phyloP scores from a whole-genome alignment of 2,329 filamentous ascomycete genomes.

The Xylariaceae sp. region DNA sequence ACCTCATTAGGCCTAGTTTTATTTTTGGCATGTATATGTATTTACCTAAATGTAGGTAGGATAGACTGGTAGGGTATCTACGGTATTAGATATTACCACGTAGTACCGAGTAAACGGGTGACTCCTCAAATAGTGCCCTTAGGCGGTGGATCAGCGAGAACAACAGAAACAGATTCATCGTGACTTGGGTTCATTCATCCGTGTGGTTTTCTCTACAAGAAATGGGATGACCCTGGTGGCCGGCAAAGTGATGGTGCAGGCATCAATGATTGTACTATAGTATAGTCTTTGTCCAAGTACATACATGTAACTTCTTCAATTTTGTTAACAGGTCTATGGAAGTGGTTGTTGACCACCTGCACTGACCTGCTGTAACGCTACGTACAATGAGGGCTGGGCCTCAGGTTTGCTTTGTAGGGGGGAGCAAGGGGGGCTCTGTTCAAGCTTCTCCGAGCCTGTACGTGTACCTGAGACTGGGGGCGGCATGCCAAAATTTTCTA shows the following conservation, averaged over 20 bases:
- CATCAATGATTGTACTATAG: too few relatives aligned
- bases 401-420: not conserved
- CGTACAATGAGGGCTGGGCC: not conserved
- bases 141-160: constrained; percentile 22
- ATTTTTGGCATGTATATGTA: not conserved
- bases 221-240: constrained; percentile 25
- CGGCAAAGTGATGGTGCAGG: constrained; percentile 14
- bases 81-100: constrained; percentile 6
- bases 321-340: not conserved
- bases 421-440: not conserved
- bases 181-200: constrained; percentile 26
- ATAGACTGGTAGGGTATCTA: not conserved
- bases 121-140: not conserved
- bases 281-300: constrained; percentile 7
- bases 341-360: not conserved
- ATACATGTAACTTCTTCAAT: not conserved
- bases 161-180: constrained; percentile 23
- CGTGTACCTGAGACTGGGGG: constrained; percentile 18
- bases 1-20: not conserved
- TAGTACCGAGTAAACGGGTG: not conserved
- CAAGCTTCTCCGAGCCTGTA: not conserved
- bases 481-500: constrained; percentile 12
- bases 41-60: not conserved
- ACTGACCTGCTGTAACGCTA: not conserved
- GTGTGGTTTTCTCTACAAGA: constrained; percentile 25